Base-by-base conservation (phyloP, 768 basidiomycete species). In the Coprinopsis sp. region DNA sequence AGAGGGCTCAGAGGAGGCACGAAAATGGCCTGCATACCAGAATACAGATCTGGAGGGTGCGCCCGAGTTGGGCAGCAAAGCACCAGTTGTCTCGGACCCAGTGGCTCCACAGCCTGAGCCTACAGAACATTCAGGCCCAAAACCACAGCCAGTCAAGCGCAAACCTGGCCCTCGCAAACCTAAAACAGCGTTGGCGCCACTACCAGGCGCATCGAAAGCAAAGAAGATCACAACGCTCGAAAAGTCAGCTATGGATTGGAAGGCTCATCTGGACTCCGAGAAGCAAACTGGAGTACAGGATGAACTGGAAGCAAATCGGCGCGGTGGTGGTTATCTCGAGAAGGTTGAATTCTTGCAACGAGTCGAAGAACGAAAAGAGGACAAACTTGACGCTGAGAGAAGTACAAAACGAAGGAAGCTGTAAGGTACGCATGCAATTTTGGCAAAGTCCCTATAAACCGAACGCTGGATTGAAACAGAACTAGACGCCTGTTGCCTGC, bases 211-310 rank as follows among this genome's bases (percentile, higher is more conserved):
- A 6, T 43, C 44, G 8, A 88, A 83, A 57, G 69, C 81, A 2
- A 88, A 85, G 61, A 91, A 87, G 64, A 71, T 93, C 6, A 81
- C 85, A 19, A 91, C 88, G 21, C 71, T 93, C 12, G 88, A 91
- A 51, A 92, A 91, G 61, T 89, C 87, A 0, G 80, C 84, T 11
- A 80, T 93, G 77, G 91, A 93, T 59, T 93, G 91, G 91, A 73
- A 74, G 23, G 64, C 78, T 1, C 88, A 91, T 54, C 63, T 89
- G 12, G 63, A 72, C 16, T 51, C 72, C 0, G 64, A 74, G 41
- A 56, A 63, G 21, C 57, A 61, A 16, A 47, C 69, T 0, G 74
- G 69, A 3, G 57, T 83, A 7, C 74, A 78, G 50, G 82, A 89
- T 53, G 85, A 88, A 51, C 71, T 93, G n/a, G 79, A 85, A 39